Evolutionary conservation across 78 protist species (phyloP).

Genomic region (Speleostelium caveatum): DNA sequence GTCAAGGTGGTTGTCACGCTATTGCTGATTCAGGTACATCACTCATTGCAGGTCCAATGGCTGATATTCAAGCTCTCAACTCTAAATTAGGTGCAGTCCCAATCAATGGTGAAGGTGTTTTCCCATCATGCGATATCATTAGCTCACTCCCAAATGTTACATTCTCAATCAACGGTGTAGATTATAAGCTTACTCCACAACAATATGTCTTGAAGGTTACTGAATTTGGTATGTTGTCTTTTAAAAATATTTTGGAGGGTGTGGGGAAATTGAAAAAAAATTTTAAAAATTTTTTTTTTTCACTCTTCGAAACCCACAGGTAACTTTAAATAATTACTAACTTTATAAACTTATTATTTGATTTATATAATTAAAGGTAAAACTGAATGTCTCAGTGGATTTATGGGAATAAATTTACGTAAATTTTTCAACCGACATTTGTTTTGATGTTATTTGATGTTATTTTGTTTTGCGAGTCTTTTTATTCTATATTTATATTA

Average conservation of each 20-base stretch:
- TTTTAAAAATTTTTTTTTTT: too few relatives aligned
- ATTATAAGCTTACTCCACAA: slow-evolving; percentile 80
- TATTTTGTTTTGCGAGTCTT: too few relatives aligned
- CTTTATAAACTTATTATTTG: too few relatives aligned
- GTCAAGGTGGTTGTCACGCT: slow-evolving; percentile 86
- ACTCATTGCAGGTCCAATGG: slow-evolving; percentile 94
- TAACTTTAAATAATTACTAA: too few relatives aligned
- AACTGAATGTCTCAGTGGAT: slow-evolving; percentile 93
- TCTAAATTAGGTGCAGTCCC: slow-evolving; percentile 80
- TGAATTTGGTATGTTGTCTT: too few relatives aligned
- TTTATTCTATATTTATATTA: too few relatives aligned
- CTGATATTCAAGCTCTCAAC: slow-evolving; percentile 65
- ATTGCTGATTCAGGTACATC: slow-evolving; percentile 98
- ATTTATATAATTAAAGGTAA: too few relatives aligned
- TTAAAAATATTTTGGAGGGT: too few relatives aligned
- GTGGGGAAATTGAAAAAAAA: too few relatives aligned
- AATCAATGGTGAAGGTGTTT: slow-evolving; percentile 63
- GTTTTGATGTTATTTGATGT: too few relatives aligned
- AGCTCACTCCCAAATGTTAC: slow-evolving; percentile 84
- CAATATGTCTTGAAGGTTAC: slow-evolving; percentile 93
- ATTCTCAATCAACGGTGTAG: slow-evolving; percentile 85
- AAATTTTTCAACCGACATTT: too few relatives aligned
- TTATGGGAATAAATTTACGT: slow-evolving; percentile 86
- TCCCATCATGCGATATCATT: slow-evolving; percentile 81
- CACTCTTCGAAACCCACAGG: too few relatives aligned